A percentile compares a stretch with the other conserved stretches of the same genome.
Evolutionary conservation across 2,329 filamentous ascomycete species (phyloP).

Genomic region (Lasiodiplodia sp.): DNA sequence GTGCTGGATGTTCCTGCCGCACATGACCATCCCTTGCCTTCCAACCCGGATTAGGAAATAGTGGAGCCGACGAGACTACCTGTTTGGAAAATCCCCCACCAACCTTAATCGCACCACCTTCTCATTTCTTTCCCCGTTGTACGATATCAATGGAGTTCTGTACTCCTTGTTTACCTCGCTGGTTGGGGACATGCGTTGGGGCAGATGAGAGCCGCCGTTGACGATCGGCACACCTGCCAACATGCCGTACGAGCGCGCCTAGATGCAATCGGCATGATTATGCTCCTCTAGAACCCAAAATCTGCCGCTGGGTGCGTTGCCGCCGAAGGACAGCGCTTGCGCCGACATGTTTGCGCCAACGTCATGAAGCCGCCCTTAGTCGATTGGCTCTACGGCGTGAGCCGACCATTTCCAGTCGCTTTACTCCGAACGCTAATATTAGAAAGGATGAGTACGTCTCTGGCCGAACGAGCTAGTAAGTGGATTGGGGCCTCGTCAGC

Average conservation of each 20-base stretch:
- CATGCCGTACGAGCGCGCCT: slow-evolving; percentile 9
- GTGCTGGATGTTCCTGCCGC: background rate
- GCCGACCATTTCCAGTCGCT: slow-evolving; percentile 23
- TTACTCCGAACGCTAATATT: slow-evolving; percentile 48
- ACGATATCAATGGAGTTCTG: slow-evolving; percentile 34
- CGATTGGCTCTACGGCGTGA: slow-evolving; percentile 50
- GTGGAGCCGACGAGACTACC: slow-evolving; percentile 6
- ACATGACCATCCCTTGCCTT: background rate
- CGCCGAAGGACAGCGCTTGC: slow-evolving; percentile 58
- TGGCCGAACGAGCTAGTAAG: slow-evolving; percentile 3
- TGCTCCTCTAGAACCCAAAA: background rate
- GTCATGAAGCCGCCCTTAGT: slow-evolving; percentile 52
- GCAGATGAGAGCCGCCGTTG: slow-evolving; percentile 47
- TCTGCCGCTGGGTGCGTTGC: slow-evolving; percentile 1
- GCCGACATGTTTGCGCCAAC: slow-evolving; percentile 57
- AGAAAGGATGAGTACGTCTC: background rate
- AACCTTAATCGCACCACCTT: slow-evolving; percentile 4
- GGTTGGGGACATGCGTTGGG: slow-evolving; percentile 50
- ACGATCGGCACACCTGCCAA: slow-evolving; percentile 1
- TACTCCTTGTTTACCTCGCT: slow-evolving; percentile 54
- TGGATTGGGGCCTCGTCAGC: slow-evolving; percentile 48
- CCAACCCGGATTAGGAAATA: slow-evolving; percentile 13
- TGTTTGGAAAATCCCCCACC: slow-evolving; percentile 2
- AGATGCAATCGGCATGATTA: background rate
- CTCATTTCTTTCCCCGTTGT: too few species aligned